phyloP scores from a whole-genome alignment of 805 yeast species.

The Yarrowia divulgata region DNA sequence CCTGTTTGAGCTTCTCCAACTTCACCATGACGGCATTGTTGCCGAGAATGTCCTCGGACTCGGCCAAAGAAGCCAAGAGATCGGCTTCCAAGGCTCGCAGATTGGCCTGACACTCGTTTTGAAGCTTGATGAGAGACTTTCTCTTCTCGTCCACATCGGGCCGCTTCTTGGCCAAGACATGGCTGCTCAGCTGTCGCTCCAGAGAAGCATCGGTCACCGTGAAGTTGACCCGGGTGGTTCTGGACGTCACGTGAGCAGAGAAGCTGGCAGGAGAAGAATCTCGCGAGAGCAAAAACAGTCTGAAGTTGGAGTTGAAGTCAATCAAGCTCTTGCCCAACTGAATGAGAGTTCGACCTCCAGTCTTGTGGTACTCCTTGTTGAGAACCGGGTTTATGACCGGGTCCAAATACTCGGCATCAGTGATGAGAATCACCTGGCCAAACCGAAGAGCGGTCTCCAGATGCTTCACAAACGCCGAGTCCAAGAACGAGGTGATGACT shows the following conservation, averaged over 20 bases:
- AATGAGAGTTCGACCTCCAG: slow-evolving; percentile 75
- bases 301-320: slow-evolving; percentile 72
- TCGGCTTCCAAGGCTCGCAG: slow-evolving; percentile 64
- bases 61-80: slow-evolving; percentile 64
- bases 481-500: slow-evolving; percentile 73
- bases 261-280: slow-evolving; percentile 61
- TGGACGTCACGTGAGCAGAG: slow-evolving; percentile 58
- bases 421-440: slow-evolving; percentile 76
- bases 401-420: slow-evolving; percentile 82
- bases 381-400: slow-evolving; percentile 73
- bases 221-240: slow-evolving; percentile 68
- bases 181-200: slow-evolving; percentile 66
- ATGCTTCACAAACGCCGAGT: slow-evolving; percentile 67
- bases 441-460: slow-evolving; percentile 83
- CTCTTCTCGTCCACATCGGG: slow-evolving; percentile 75
- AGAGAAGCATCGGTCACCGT: slow-evolving; percentile 73
- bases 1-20: slow-evolving; percentile 69
- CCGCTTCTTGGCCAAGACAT: slow-evolving; percentile 59
- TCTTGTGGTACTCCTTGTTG: slow-evolving; percentile 62
- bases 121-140: slow-evolving; percentile 59
- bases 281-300: slow-evolving; percentile 64
- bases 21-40: slow-evolving; percentile 65
- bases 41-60: slow-evolving; percentile 67
- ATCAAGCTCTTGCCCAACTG: slow-evolving; percentile 67
- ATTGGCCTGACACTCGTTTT: slow-evolving; percentile 64